These are phyloP conservation scores for Amniculicola lignicola DNA, from an alignment of 495 filamentous ascomycete species.

Conservation along the genomic window DNA sequence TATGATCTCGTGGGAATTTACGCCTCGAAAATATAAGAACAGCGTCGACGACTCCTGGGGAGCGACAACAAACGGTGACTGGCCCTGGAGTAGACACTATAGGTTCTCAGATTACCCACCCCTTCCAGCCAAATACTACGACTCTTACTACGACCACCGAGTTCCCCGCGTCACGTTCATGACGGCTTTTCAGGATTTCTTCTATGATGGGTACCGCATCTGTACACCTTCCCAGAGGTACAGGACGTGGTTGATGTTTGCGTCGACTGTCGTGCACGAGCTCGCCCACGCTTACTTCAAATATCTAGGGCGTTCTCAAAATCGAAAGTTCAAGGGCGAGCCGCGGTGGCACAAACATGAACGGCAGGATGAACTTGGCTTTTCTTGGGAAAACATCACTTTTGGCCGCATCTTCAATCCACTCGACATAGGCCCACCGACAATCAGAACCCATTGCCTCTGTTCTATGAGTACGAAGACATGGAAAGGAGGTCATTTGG, in stretches of 20 bases:
- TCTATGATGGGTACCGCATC: background rate
- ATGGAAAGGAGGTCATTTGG: too few species aligned
- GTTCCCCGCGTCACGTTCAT: background rate
- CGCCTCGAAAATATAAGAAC: background rate
- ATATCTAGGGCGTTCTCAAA: background rate
- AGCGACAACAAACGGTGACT: background rate
- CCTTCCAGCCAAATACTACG: background rate
- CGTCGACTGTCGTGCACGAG: constrained; percentile 16
- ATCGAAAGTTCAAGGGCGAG: constrained; percentile 1
- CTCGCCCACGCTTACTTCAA: constrained; percentile 20
- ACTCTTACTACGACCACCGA: background rate
- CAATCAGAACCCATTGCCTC: too few species aligned
- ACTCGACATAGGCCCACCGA: too few species aligned
- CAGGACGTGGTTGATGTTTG: constrained; percentile 15
- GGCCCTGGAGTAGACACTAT: background rate
- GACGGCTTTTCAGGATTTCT: constrained; percentile 5
- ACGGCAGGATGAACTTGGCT: constrained; percentile 11
- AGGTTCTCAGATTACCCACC: background rate
- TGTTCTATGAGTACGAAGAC: too few species aligned
- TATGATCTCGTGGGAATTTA: constrained; percentile 1
- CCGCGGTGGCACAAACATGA: constrained; percentile 9
- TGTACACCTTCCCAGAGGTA: background rate
- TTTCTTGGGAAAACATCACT: constrained; percentile 9
- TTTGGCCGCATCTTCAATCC: constrained; percentile 3
- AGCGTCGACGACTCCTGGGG: background rate